Conservation (phyloP, 2,329 filamentous ascomycete species). For the Aspergillus ustus region DNA sequence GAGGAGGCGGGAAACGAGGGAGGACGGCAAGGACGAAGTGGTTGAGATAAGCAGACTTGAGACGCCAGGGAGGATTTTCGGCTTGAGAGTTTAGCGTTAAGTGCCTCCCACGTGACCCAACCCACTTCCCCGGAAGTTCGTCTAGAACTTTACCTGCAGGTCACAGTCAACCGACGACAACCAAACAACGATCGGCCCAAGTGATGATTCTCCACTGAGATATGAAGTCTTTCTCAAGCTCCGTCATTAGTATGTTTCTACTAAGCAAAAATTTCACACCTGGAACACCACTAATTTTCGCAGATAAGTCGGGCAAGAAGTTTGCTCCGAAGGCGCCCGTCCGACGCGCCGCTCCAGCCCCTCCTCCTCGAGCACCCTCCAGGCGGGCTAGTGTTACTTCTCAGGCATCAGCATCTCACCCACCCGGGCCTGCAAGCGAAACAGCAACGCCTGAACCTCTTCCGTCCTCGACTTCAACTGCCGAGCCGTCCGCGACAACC, state of each 20-base stretch:
- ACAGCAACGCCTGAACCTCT: constrained; percentile 24
- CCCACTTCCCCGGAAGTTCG: constrained; percentile 36
- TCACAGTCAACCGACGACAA: constrained; percentile 16
- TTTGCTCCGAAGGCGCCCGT: constrained; percentile 74
- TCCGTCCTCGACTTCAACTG: constrained; percentile 14
- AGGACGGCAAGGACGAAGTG: constrained; percentile 32
- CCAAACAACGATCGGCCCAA: constrained; percentile 15
- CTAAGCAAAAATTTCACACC: not conserved
- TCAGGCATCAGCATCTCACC: constrained; percentile 35
- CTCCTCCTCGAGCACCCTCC: constrained; percentile 40
- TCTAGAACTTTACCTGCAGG: constrained; percentile 28
- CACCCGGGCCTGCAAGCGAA: constrained; percentile 29
- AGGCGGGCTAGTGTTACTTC: constrained; percentile 46
- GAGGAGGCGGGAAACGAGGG: constrained; percentile 23
- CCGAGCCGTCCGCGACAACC: constrained; percentile 16
- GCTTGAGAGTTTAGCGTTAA: constrained; percentile 40
- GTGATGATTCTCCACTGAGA: constrained; percentile 28
- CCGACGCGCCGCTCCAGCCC: constrained; percentile 56
- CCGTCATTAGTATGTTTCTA: constrained; percentile 53
- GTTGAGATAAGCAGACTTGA: constrained; percentile 36
- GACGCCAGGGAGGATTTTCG: constrained; percentile 49
- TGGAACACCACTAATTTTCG: constrained; percentile 18
- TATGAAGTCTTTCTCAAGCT: constrained; percentile 59
- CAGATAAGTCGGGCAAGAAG: constrained; percentile 72
- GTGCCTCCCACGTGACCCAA: constrained; percentile 43